Evolutionary conservation across 345 rosid species (phyloP).

Genomic region (Ailanthus altissimus): DNA sequence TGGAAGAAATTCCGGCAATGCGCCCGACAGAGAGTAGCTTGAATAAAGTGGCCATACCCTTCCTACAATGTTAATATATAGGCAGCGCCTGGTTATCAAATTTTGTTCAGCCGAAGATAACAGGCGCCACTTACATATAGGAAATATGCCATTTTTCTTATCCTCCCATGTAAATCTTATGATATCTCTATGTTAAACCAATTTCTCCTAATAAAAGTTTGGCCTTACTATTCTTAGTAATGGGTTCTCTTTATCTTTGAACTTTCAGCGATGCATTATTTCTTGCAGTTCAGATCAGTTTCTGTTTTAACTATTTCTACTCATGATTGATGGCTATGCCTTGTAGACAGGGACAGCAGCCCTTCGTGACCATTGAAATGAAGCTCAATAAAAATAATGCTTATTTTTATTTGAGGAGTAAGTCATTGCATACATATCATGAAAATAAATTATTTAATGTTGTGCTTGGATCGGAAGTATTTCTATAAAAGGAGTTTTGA

Average conservation of each 20-base stretch:
- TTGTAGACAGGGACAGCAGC: neutral
- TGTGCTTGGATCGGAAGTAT: too few relatives aligned
- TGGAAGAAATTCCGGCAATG: constrained; percentile 11
- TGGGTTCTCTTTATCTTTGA: neutral
- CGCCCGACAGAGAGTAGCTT: neutral
- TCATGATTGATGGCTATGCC: neutral
- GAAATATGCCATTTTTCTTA: constrained; percentile 7
- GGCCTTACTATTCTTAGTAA: constrained; percentile 16
- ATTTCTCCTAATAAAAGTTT: constrained; percentile 19
- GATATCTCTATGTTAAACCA: constrained; percentile 33
- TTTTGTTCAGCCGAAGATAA: constrained; percentile 36
- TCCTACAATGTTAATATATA: constrained; percentile 18
- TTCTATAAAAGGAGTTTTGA: too few relatives aligned
- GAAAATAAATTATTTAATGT: neutral
- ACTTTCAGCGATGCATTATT: neutral
- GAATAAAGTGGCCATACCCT: constrained; percentile 16
- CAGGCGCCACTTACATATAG: constrained; percentile 28
- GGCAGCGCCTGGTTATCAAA: constrained; percentile 35
- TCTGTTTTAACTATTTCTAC: neutral
- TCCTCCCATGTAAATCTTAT: constrained; percentile 41
- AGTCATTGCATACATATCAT: neutral
- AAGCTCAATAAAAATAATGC: neutral
- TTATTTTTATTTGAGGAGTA: neutral
- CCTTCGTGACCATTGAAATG: neutral
- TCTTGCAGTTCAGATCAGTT: neutral